A percentile compares a stretch with the other conserved stretches of the same genome.
Evolutionary conservation across 208 protist species (phyloP).

Genomic region (Trichomonas tenax): DNA sequence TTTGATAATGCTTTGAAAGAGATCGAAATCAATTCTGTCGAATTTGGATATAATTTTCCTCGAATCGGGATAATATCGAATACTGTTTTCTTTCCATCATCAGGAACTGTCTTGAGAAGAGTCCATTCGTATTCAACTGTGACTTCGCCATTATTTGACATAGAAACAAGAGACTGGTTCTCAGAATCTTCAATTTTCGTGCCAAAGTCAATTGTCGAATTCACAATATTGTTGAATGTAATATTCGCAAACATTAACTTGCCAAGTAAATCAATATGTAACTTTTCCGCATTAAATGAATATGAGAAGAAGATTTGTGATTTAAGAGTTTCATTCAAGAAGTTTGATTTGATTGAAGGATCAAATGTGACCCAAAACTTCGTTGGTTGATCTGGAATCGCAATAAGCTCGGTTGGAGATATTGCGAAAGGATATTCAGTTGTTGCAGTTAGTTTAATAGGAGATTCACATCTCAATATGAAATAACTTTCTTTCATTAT

Average conservation of each 20-base stretch:
- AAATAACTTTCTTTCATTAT: neutral
- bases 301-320: neutral
- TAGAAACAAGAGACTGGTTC: neutral
- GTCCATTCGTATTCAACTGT: neutral
- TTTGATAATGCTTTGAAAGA: neutral
- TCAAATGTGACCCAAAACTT: neutral
- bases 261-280: neutral
- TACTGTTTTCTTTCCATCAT: neutral
- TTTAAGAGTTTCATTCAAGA: neutral
- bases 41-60: neutral
- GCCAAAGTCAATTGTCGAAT: neutral
- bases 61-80: neutral
- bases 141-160: neutral
- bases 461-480: neutral
- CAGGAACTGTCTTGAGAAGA: neutral
- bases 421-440: neutral
- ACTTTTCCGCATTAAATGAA: neutral
- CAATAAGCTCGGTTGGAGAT: neutral
- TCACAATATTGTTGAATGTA: neutral
- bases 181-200: neutral
- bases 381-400: neutral
- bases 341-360: neutral
- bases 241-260: neutral
- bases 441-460: neutral
- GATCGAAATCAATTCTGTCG: neutral